phyloP scores from a whole-genome alignment of 257 asterid genomes.

The Jacaranda mimosifolia region DNA sequence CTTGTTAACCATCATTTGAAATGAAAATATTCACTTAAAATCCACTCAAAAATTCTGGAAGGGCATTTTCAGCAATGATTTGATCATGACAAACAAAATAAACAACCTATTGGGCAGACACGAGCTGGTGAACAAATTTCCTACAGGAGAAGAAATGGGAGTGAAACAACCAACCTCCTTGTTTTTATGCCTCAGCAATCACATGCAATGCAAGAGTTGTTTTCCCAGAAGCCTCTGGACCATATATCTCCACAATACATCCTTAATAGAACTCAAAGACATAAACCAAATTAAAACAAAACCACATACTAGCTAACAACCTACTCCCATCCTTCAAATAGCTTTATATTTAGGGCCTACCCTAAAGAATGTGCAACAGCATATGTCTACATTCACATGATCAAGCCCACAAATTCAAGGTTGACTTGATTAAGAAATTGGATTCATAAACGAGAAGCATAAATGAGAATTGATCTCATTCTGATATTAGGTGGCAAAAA shows the following conservation, averaged over 20 bases:
- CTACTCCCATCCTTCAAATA: background rate
- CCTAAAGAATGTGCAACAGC: background rate
- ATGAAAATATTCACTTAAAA: background rate
- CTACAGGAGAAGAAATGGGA: no score
- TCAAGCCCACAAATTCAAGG: background rate
- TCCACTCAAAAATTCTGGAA: background rate
- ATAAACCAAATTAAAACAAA: background rate
- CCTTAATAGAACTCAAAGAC: constrained; percentile 44
- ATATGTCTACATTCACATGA: background rate
- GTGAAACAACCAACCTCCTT: constrained; percentile 53
- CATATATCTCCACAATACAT: constrained; percentile 65
- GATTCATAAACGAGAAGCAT: no score
- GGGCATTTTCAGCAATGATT: background rate
- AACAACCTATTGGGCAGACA: background rate
- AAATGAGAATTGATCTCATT: no score
- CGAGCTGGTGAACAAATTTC: background rate
- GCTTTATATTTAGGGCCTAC: background rate
- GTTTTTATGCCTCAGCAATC: constrained; percentile 67
- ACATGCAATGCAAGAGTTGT: constrained; percentile 70
- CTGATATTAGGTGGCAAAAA: background rate
- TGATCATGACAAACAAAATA: background rate
- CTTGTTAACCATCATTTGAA: background rate
- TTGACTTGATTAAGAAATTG: background rate
- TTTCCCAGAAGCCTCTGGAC: constrained; percentile 71
- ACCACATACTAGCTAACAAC: background rate